phyloP scores from a whole-genome alignment of 257 asterid genomes.

The Voacanga thouarsii region DNA sequence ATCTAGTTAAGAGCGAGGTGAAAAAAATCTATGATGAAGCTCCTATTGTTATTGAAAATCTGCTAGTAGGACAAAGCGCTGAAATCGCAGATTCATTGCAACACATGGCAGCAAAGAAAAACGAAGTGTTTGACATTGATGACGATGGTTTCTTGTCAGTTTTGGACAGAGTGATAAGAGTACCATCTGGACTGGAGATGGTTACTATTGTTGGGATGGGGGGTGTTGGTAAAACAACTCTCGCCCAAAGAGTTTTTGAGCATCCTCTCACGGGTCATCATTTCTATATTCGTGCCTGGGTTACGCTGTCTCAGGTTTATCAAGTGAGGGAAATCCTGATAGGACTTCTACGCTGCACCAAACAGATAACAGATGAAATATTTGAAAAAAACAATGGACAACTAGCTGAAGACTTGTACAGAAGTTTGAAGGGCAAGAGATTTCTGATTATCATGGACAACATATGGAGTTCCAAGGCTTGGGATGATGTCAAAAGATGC shows the following conservation, averaged over 20 bases:
- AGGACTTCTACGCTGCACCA: neutral
- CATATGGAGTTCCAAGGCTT: neutral
- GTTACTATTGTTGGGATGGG: neutral
- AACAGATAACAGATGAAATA: neutral
- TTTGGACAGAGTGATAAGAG: neutral
- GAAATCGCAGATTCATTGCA: neutral
- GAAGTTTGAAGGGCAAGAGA: constrained; percentile 2
- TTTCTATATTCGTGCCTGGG: constrained; percentile 9
- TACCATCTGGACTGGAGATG: neutral
- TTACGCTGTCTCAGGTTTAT: neutral
- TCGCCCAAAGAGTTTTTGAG: neutral
- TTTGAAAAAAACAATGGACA: neutral
- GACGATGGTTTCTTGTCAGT: neutral
- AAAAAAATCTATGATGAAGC: neutral
- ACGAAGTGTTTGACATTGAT: neutral
- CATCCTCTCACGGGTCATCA: neutral
- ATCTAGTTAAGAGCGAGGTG: neutral
- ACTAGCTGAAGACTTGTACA: neutral
- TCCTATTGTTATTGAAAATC: neutral
- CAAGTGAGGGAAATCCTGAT: neutral
- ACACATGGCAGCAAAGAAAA: neutral
- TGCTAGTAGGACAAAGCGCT: neutral
- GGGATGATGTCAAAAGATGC: neutral
- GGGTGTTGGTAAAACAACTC: neutral
- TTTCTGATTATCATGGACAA: neutral